Evolutionary conservation across 371 early-diverging fungal species (phyloP), one percentile per base, ranked within the genome.

Genomic region (Mucor piriformis): DNA sequence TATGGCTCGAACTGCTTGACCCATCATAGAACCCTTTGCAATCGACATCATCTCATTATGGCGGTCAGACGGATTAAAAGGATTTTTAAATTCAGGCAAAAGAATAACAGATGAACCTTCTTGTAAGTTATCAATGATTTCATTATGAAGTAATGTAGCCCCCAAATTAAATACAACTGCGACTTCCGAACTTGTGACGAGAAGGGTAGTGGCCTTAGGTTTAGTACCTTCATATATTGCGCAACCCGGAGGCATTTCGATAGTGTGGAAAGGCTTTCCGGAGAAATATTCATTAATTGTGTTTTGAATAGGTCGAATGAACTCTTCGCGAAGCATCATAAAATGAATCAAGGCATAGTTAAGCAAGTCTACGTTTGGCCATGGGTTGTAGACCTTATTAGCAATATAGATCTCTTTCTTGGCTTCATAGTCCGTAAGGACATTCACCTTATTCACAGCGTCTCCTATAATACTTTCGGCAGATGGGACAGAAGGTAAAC

Each of bases 271-370:
- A 13, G 1, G 8, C 0, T 13, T 33, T 0, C 52, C 51, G 1
- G 35, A 34, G 11, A 56, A 46, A 16, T 55, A 32, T 1, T 43
- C 32, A 3, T 61, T 20, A 5, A 74, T 44, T 0, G 59, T 61
- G 0, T 48, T 13, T 35, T 67, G 61, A 2, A 70, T 18, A 2
- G 75, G 73, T 2, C 66, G 66, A 6, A 55, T 37, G 0, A 75
- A 5, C 27, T 74, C 69, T 21, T 74, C 73, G 1, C 71, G 59
- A 18, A 73, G 15, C 5, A 75, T 47, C 48, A 69, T 47, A 12
- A 63, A 78, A 15, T 78, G 75, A 12, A 52, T 38, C 27, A 57
- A 35, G 3, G 75, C 16, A 23, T 78, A 78, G 3, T 43, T 27
- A 0, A 29, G 38, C 1, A 74, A 6, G 20, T 64, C 46, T 10